These are phyloP conservation scores for Neoascochyta sp. DNA, from an alignment of 2,329 filamentous ascomycete genomes.

Conservation along the genomic window DNA sequence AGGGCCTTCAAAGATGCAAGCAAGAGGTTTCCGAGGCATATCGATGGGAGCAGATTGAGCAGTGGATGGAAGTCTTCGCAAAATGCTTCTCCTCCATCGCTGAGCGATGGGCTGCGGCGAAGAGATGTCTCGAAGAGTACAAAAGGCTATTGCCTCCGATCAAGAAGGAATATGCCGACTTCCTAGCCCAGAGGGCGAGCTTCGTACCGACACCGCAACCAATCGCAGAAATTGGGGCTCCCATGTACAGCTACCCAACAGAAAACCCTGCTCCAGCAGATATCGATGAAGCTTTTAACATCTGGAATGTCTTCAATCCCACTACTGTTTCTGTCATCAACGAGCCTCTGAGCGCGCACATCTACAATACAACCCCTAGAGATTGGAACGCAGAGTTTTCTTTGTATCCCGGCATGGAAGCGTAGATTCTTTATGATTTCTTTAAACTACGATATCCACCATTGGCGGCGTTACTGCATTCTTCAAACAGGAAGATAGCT, in stretches of 20 bases:
- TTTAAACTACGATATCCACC: too few species aligned
- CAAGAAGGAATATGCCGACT: slow-evolving; percentile 34
- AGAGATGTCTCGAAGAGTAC: slow-evolving; percentile 34
- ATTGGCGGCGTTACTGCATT: too few species aligned
- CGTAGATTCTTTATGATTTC: too few species aligned
- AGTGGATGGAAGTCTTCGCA: slow-evolving; percentile 30
- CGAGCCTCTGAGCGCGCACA: slow-evolving; percentile 17
- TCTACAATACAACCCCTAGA: slow-evolving; percentile 23
- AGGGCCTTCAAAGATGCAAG: slow-evolving; percentile 29
- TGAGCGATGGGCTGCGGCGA: slow-evolving; percentile 36
- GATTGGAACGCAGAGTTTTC: slow-evolving; percentile 36
- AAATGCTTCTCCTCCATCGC: slow-evolving; percentile 33
- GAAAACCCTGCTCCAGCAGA: slow-evolving; percentile 8
- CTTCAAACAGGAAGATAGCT: too few species aligned
- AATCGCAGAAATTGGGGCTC: slow-evolving; percentile 1
- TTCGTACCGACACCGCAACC: slow-evolving; percentile 11
- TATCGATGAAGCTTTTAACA: slow-evolving; percentile 26
- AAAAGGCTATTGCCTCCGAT: slow-evolving; percentile 28
- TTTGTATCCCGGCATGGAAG: slow-evolving; percentile 10
- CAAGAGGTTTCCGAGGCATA: slow-evolving; percentile 28
- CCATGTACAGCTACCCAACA: slow-evolving; percentile 2
- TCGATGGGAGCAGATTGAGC: slow-evolving; percentile 23
- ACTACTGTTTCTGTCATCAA: slow-evolving; percentile 19
- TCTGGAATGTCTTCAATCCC: slow-evolving; percentile 31
- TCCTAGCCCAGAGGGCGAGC: slow-evolving; percentile 28